Evolutionary conservation across 1,284 basidiomycete species (phyloP).

Genomic region (Leccinum griseonigrum): DNA sequence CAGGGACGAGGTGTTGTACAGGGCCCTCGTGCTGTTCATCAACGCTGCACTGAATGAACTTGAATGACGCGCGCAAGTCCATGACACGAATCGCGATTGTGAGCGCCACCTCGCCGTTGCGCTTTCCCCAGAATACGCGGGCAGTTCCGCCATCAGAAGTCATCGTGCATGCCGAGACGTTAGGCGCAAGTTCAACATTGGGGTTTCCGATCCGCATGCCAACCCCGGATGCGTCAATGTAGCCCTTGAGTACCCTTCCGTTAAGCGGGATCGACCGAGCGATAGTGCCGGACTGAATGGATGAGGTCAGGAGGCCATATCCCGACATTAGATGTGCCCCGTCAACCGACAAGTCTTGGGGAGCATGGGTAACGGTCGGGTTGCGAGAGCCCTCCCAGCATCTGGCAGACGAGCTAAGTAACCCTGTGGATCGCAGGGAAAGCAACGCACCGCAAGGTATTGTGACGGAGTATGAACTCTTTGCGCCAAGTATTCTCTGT

Average conservation of each 20-base stretch:
- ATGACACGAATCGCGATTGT: slow-evolving; percentile 57
- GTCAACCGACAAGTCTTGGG: slow-evolving; percentile 54
- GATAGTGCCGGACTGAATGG: slow-evolving; percentile 70
- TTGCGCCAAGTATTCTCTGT: slow-evolving; percentile 62
- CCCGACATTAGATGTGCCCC: slow-evolving; percentile 58
- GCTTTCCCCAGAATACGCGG: slow-evolving; percentile 75
- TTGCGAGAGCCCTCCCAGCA: slow-evolving; percentile 72
- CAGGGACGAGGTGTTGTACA: slow-evolving; percentile 55
- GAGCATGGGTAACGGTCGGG: slow-evolving; percentile 58
- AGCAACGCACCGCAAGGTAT: slow-evolving; percentile 48
- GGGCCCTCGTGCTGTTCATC: slow-evolving; percentile 58
- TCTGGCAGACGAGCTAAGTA: slow-evolving; percentile 37
- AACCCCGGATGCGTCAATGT: slow-evolving; percentile 64
- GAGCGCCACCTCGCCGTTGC: slow-evolving; percentile 66
- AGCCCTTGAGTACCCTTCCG: slow-evolving; percentile 71
- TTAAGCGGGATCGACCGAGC: slow-evolving; percentile 72
- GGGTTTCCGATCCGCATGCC: slow-evolving; percentile 73
- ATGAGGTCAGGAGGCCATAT: slow-evolving; percentile 60
- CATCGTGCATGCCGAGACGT: slow-evolving; percentile 58
- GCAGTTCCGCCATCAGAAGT: slow-evolving; percentile 66
- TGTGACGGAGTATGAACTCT: slow-evolving; percentile 60
- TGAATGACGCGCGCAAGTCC: slow-evolving; percentile 50
- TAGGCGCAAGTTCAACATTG: slow-evolving; percentile 72
- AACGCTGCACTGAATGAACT: slow-evolving; percentile 46
- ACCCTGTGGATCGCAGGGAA: neutral